A percentile compares a stretch with the other conserved stretches of the same genome.
Evolutionary conservation across 2,329 filamentous ascomycete genomes (phyloP).

Genomic region (Paraphoma sp.): DNA sequence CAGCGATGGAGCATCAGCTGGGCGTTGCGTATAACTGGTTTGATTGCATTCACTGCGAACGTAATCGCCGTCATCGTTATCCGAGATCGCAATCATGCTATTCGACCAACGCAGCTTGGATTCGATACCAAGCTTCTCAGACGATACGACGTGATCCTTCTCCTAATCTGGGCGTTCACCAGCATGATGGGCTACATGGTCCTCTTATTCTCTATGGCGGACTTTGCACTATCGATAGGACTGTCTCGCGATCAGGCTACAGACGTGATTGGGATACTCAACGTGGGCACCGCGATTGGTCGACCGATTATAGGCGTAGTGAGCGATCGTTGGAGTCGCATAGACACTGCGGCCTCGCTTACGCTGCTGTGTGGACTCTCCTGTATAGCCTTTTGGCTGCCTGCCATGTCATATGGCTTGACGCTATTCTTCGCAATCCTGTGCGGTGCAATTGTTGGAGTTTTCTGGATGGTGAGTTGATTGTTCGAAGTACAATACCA

Average conservation of each 20-base stretch:
- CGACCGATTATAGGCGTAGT: conserved; percentile 55
- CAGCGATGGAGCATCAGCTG: conserved; percentile 46
- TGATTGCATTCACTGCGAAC: conserved; percentile 37
- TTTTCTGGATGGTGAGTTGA: conserved; percentile 56
- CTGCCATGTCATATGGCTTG: conserved; percentile 51
- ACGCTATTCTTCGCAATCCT: conserved; percentile 54
- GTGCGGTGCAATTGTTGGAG: conserved; percentile 54
- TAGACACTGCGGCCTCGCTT: conserved; percentile 49
- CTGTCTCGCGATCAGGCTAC: conserved; percentile 50
- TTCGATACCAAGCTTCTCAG: conserved; percentile 47
- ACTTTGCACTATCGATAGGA: conserved; percentile 55
- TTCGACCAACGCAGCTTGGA: conserved; percentile 41
- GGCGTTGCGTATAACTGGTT: conserved; percentile 50
- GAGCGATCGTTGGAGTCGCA: conserved; percentile 54
- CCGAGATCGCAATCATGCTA: conserved; percentile 42
- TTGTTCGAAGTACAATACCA: no score
- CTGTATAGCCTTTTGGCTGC: conserved; percentile 56
- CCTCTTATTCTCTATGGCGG: conserved; percentile 56
- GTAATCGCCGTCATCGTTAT: conserved; percentile 37
- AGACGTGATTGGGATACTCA: conserved; percentile 52
- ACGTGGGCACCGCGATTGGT: conserved; percentile 57
- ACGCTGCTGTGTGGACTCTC: conserved; percentile 50
- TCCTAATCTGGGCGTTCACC: conserved; percentile 53
- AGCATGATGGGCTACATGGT: conserved; percentile 58
- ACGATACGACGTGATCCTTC: conserved; percentile 45